Evolutionary conservation across 2,329 filamentous ascomycete species (phyloP), one percentile per base, ranked within the genome.

Genomic region (Claviceps maximensis): DNA sequence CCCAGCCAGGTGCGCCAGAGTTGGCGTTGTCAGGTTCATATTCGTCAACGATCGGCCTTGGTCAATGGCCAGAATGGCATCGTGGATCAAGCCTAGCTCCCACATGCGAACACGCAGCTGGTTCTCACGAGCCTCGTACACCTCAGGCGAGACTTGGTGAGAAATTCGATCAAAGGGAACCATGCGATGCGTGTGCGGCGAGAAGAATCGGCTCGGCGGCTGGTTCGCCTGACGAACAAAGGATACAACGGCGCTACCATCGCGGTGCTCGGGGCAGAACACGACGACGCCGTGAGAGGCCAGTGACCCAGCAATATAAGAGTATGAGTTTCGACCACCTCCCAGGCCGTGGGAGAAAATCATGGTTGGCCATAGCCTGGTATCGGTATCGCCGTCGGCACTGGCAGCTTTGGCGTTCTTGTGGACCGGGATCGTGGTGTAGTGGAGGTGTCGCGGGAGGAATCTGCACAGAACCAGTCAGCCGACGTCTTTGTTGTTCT

Each of bases 301-400:
- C 29, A 95, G 70, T 0, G 86, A 87, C 17, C 86, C 86, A 19
- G 79, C 84, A 25, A 94, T 71, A 62, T 90, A 84, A n/a, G 87
- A 91, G 70, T 95, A 95, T 12, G 87, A 82, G 61, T 93, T 93
- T 58, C 87, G 78, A 55, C 80, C 84, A 40, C 89, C 89, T 40
- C 86, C 89, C 1, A 95, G 74, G 1, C 89, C 89, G 63, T 95
- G 89, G 1, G 87, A 93, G 68, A 95, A 94, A 57, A 95, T 74
- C 72, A 89, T 82, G 0, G 88, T 85, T 0, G 89, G 88, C 84
- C 87, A 93, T 70, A 80, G 73, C 53, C 74, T 70, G 54, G 71
- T 68, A 4, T 71, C 62, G 3, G 72, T 69, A 12, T 70, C 61
- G 54, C 80, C 74, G 7, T 89, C 62, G 55, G 80, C 75, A 8